These are phyloP conservation scores for Tylopilus orsonianus DNA, from an alignment of 1,284 basidiomycete genomes.

Conservation along the genomic window DNA sequence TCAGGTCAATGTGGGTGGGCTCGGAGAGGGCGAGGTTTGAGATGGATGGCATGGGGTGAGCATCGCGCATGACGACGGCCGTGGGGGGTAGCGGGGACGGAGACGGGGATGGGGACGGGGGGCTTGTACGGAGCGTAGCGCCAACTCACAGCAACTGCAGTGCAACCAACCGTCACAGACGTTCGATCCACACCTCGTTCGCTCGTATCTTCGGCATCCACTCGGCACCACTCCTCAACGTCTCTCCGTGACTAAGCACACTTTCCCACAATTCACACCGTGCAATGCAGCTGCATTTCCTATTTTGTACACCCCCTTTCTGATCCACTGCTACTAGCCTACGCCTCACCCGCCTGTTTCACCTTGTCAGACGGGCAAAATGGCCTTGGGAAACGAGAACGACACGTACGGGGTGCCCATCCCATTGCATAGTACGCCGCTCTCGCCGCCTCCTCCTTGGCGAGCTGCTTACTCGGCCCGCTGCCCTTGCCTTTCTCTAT, in stretches of 20 bases:
- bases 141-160: constrained; percentile 3
- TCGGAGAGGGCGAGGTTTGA: constrained; percentile 36
- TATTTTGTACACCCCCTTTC: constrained; percentile 20
- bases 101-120: constrained; percentile 1
- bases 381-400: neutral
- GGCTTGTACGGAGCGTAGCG: neutral
- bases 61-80: constrained; percentile 31
- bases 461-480: constrained; percentile 65
- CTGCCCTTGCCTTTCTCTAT: constrained; percentile 61
- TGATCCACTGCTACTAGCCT: neutral
- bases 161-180: constrained; percentile 20
- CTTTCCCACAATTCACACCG: constrained; percentile 20
- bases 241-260: constrained; percentile 25
- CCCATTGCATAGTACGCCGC: constrained; percentile 70
- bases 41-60: constrained; percentile 27
- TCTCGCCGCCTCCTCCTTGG: constrained; percentile 72
- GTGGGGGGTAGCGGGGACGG: constrained; percentile 1
- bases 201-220: constrained; percentile 31
- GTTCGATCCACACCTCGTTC: constrained; percentile 20
- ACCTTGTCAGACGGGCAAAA: constrained; percentile 9
- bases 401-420: constrained; percentile 50
- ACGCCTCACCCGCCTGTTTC: constrained; percentile 24
- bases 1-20: constrained; percentile 58
- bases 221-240: constrained; percentile 21
- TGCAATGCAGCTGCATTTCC: constrained; percentile 18